These are phyloP conservation scores for Sclerotinia spermophila DNA, from an alignment of 2,329 filamentous ascomycete genomes.

Conservation along the genomic window DNA sequence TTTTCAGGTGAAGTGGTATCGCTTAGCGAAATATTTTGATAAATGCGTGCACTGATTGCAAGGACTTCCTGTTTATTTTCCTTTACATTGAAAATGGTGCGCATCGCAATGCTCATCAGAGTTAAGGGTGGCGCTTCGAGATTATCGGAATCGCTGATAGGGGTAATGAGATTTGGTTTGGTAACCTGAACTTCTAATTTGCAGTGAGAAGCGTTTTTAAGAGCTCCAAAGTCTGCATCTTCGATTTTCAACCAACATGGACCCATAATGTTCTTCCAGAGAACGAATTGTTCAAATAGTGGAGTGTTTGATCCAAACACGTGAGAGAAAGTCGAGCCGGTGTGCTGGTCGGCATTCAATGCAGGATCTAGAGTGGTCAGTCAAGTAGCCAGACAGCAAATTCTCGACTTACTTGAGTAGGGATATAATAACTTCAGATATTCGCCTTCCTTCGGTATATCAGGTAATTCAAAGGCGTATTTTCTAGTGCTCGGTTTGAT, in stretches of 20 bases:
- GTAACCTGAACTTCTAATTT: constrained; percentile 85
- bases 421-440: constrained; percentile 97
- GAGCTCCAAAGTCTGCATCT: constrained; percentile 73
- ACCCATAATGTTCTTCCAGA: constrained; percentile 99
- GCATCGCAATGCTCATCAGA: constrained; percentile 89
- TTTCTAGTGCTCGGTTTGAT: constrained; percentile 87
- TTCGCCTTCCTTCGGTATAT: constrained; percentile 81
- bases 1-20: constrained; percentile 88
- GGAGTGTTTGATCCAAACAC: constrained; percentile 92
- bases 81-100: constrained; percentile 83
- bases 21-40: constrained; percentile 81
- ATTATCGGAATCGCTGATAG: constrained; percentile 73
- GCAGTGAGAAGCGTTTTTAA: constrained; percentile 95
- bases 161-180: constrained; percentile 71
- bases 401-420: constrained; percentile 63
- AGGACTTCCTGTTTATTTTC: constrained; percentile 97
- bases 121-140: constrained; percentile 83
- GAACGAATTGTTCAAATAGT: constrained; percentile 94
- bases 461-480: constrained; percentile 90
- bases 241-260: constrained; percentile 95
- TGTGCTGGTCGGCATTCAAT: constrained; percentile 61
- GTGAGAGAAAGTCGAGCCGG: constrained; percentile 87
- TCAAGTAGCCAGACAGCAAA: constrained; percentile 1
- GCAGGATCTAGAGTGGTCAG: constrained; percentile 51
- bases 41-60: constrained; percentile 85